Percentiles rank a stretch among this genome's conserved stretches.
Conservation (phyloP, 257 asterid species). For the Coffea eugenioides region DNA sequence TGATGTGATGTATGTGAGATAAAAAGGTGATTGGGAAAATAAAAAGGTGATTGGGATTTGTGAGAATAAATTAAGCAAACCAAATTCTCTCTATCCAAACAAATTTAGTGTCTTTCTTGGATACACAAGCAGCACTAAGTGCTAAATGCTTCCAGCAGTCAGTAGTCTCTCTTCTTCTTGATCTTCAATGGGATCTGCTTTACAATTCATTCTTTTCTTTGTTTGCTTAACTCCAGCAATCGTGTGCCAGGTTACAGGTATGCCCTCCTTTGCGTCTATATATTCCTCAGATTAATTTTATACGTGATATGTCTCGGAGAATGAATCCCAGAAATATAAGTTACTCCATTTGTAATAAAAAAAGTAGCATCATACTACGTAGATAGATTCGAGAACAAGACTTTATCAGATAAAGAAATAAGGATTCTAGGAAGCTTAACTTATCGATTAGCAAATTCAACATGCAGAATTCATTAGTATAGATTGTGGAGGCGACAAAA, state of each 20-base stretch:
- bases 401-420: neutral
- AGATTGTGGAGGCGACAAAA: conserved; percentile 81
- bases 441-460: conserved; percentile 2
- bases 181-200: conserved; percentile 49
- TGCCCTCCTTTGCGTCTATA: conserved; percentile 11
- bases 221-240: conserved; percentile 49
- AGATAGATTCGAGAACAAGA: neutral
- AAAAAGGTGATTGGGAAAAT: no score
- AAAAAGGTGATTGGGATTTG: no score
- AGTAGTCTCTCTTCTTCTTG: conserved; percentile 22
- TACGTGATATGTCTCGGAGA: neutral
- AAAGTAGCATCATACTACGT: neutral
- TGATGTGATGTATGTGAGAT: no score
- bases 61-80: no score
- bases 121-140: neutral
- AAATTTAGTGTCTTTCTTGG: conserved; percentile 12
- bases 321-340: neutral
- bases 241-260: conserved; percentile 73
- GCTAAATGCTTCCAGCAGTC: conserved; percentile 13
- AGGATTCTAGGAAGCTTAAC: neutral
- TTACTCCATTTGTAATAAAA: no score
- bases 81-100: no score
- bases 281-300: neutral
- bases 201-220: conserved; percentile 30
- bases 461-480: conserved; percentile 87